phyloP scores from a whole-genome alignment of 2,329 filamentous ascomycete genomes.

The Pseudogymnoascus sp. region DNA sequence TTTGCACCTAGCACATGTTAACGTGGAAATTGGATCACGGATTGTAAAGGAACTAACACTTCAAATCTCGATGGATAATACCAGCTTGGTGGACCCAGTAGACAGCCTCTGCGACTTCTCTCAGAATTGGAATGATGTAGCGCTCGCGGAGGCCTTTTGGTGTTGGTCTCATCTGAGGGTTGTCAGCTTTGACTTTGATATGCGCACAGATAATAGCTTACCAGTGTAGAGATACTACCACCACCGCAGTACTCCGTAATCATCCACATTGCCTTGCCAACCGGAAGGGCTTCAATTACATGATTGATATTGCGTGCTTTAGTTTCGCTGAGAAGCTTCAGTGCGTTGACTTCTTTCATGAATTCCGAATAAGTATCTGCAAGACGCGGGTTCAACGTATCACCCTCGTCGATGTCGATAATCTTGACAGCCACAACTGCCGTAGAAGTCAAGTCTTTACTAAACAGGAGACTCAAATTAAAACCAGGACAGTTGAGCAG shows the following conservation, averaged over 20 bases:
- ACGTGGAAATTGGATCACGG: constrained; percentile 3
- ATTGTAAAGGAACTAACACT: constrained; percentile 38
- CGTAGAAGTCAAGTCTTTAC: constrained; percentile 31
- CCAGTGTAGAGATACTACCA: constrained; percentile 68
- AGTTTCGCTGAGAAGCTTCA: constrained; percentile 66
- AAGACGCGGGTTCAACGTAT: constrained; percentile 57
- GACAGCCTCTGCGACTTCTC: constrained; percentile 59
- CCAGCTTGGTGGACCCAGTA: constrained; percentile 62
- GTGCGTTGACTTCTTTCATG: constrained; percentile 59
- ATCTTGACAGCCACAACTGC: constrained; percentile 69
- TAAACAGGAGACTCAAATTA: constrained; percentile 14
- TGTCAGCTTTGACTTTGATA: constrained; percentile 24
- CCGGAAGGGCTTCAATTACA: constrained; percentile 69
- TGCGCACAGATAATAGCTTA: constrained; percentile 40
- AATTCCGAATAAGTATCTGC: constrained; percentile 64
- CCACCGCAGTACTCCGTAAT: constrained; percentile 81
- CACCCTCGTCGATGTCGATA: constrained; percentile 73
- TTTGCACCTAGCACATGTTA: constrained; percentile 49
- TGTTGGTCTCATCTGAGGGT: constrained; percentile 52
- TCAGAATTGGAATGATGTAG: constrained; percentile 60
- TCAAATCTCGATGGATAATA: constrained; percentile 66
- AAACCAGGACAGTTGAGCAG: constrained; percentile 11
- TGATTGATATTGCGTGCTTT: constrained; percentile 74
- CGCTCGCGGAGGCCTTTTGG: constrained; percentile 61
- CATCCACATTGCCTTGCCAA: constrained; percentile 79